Conservation (phyloP, 2,329 filamentous ascomycete genomes). For the Trichoderma sp. region DNA sequence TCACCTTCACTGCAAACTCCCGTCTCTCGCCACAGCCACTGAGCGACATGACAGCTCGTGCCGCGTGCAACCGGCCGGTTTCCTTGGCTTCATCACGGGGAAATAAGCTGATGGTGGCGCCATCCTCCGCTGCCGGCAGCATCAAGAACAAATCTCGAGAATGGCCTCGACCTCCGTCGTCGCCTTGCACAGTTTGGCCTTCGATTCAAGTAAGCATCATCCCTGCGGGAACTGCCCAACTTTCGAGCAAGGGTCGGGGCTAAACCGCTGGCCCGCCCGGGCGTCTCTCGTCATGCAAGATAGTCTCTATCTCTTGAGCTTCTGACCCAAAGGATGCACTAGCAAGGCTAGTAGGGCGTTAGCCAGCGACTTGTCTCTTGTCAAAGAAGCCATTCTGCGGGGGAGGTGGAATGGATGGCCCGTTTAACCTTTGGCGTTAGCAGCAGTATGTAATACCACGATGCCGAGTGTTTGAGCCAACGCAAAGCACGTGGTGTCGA, state of each 20-base stretch:
- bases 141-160: slow-evolving; percentile 49
- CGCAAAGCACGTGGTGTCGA: slow-evolving; percentile 42
- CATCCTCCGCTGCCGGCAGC: slow-evolving; percentile 46
- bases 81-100: slow-evolving; percentile 56
- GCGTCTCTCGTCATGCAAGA: slow-evolving; percentile 50
- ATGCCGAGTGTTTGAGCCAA: neutral
- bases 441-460: slow-evolving; percentile 4
- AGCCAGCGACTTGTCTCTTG: slow-evolving; percentile 15
- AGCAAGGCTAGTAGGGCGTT: neutral
- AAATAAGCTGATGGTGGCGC: slow-evolving; percentile 54
- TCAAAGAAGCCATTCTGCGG: slow-evolving; percentile 21
- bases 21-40: slow-evolving; percentile 40
- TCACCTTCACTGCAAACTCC: slow-evolving; percentile 50
- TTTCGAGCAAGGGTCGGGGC: slow-evolving; percentile 32
- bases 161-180: slow-evolving; percentile 43
- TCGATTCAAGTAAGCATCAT: slow-evolving; percentile 50
- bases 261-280: slow-evolving; percentile 50
- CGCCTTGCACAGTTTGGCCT: slow-evolving; percentile 44
- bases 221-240: slow-evolving; percentile 44
- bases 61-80: slow-evolving; percentile 57
- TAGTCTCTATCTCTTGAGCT: slow-evolving; percentile 36
- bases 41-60: slow-evolving; percentile 53
- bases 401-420: slow-evolving; percentile 6
- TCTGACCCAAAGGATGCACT: slow-evolving; percentile 1
- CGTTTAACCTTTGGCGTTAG: slow-evolving; percentile 11